phyloP scores from a whole-genome alignment of 495 filamentous ascomycete genomes.

The Xylaria acuta region DNA sequence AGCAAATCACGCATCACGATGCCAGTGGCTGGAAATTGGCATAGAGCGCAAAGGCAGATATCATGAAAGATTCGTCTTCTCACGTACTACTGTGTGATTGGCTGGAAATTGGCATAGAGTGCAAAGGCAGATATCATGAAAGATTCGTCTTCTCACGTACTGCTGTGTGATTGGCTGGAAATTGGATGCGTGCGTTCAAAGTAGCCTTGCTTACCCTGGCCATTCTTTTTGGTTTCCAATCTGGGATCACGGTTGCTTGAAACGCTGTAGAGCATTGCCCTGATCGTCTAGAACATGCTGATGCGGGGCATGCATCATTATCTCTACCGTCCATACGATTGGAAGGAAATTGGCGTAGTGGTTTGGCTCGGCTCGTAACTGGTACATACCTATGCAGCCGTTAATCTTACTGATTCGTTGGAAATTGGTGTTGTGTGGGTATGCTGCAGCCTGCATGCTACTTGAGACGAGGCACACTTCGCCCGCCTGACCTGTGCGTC shows the following conservation, averaged over 20 bases:
- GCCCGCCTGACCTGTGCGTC: background rate
- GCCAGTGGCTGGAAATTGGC: slow-evolving; percentile 7
- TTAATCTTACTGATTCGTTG: background rate
- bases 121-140: background rate
- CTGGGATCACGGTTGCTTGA: background rate
- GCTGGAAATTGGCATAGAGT: background rate
- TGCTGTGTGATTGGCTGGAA: background rate
- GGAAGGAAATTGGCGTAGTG: slow-evolving; percentile 13
- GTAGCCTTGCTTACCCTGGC: background rate
- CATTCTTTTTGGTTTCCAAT: background rate
- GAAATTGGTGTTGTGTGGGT: background rate
- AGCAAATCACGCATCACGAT: background rate
- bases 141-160: background rate
- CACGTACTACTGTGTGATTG: background rate
- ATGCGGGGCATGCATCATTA: background rate
- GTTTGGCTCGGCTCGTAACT: background rate
- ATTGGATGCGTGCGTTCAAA: too few species aligned
- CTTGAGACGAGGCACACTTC: background rate
- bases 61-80: background rate
- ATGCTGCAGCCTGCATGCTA: background rate
- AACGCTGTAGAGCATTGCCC: background rate
- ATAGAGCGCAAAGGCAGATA: background rate
- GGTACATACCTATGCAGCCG: background rate
- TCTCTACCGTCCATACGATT: background rate
- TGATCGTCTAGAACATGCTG: background rate